Conservation (phyloP, 257 asterid genomes). For the Lavandula angustifolia region DNA sequence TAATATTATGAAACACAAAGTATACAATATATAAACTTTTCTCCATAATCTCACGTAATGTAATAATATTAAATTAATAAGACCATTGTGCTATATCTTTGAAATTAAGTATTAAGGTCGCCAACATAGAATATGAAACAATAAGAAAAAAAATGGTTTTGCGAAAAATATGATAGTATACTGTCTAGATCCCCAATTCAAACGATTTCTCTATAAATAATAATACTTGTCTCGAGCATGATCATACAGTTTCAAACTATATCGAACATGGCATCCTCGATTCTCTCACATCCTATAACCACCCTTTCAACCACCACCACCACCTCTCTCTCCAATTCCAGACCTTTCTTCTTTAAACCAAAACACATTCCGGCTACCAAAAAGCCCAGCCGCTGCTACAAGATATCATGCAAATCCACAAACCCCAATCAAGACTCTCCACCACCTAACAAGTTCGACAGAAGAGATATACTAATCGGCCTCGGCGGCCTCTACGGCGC, state of each 20-base stretch:
- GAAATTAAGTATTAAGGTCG: no score
- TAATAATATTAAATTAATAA: no score
- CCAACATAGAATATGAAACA: no score
- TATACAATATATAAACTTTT: no score
- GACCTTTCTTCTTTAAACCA: slow-evolving; percentile 34
- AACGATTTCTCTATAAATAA: slow-evolving; percentile 2
- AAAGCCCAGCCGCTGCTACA: slow-evolving; percentile 30
- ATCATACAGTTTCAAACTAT: no score
- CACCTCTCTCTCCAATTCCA: not conserved
- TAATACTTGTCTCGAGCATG: no score
- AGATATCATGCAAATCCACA: slow-evolving; percentile 52
- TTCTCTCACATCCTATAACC: slow-evolving; percentile 36
- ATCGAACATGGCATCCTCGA: slow-evolving; percentile 49
- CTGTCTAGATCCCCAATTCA: not conserved
- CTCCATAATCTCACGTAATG: no score
- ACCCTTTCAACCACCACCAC: slow-evolving; percentile 23
- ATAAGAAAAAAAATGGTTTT: no score
- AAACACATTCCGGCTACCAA: slow-evolving; percentile 21
- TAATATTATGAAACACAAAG: no score
- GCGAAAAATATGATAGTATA: not conserved
- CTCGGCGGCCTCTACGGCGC: slow-evolving; percentile 78
- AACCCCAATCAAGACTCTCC: slow-evolving; percentile 31
- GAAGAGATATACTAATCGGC: slow-evolving; percentile 67
- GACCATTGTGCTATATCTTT: no score
- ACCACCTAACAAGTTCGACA: slow-evolving; percentile 37